These are phyloP conservation scores for Trichophyton simii DNA, from an alignment of 2,329 filamentous ascomycete species.

Conservation along the genomic window DNA sequence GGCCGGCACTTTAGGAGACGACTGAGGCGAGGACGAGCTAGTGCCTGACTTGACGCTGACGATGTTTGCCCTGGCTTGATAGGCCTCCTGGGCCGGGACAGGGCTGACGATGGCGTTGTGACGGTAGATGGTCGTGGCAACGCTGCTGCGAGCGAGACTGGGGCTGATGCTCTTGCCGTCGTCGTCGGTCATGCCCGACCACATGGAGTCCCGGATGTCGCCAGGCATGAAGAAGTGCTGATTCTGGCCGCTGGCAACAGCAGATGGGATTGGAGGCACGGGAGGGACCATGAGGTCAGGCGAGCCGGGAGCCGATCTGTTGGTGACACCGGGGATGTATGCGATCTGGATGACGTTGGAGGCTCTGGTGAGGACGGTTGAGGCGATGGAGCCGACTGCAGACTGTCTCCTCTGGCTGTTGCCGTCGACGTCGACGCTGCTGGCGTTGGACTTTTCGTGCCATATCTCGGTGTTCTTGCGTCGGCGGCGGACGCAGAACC, in stretches of 20 bases:
- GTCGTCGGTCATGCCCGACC: constrained; percentile 58
- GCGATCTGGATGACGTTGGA: constrained; percentile 99
- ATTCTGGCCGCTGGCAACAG: constrained; percentile 39
- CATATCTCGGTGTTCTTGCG: constrained; percentile 50
- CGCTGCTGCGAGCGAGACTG: constrained; percentile 44
- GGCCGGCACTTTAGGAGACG: constrained; percentile 58
- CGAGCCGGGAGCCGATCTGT: constrained; percentile 73
- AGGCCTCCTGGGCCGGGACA: constrained; percentile 69
- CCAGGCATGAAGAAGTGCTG: constrained; percentile 85
- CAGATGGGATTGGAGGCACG: constrained; percentile 74
- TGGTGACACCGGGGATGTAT: constrained; percentile 94
- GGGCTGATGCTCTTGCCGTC: constrained; percentile 39
- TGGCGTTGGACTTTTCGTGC: constrained; percentile 32
- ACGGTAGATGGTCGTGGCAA: constrained; percentile 88
- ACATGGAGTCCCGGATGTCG: constrained; percentile 81
- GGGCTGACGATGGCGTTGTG: constrained; percentile 75
- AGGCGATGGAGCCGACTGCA: constrained; percentile 83
- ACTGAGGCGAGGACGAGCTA: constrained; percentile 38
- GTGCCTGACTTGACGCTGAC: constrained; percentile 75
- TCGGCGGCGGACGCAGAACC: constrained; percentile 72
- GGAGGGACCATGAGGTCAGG: constrained; percentile 74
- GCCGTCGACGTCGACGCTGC: constrained; percentile 42
- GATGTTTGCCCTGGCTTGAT: constrained; percentile 78
- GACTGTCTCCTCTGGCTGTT: constrained; percentile 56
- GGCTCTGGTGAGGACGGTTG: constrained; percentile 84